Evolutionary conservation across 805 yeast genomes (phyloP), one percentile per base, ranked within the genome.

Genomic region (Kockiozyma suomiensis): DNA sequence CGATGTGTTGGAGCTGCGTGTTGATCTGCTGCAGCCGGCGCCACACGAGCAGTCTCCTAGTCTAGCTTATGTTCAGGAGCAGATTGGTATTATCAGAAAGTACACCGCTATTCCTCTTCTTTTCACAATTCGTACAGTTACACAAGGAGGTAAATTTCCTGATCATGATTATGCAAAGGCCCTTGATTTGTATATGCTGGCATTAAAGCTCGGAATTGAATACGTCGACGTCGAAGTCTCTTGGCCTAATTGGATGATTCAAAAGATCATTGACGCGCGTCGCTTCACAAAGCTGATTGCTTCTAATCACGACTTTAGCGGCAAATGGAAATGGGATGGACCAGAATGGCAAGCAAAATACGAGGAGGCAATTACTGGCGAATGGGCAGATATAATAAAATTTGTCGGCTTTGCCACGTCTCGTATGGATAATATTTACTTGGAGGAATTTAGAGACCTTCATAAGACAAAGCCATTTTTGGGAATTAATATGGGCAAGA

Each of bases 111-210:
- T 90, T 54, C 97, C 98, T 41, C 85, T 92, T 45, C 81, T 93
- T 54, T 89, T 83, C 76, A 90, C 97, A 1, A 76, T 91, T 2
- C 83, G 96, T 72, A 88, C 96, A 0, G 70, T 76, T 65, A 76
- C 85, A 2, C 97, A 91, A 75, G 97, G 97, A 50, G 97, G 97
- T 25, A 72, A 77, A 45, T 88, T 90, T 75, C 87, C 88, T 0
- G 90, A 88, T 69, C 76, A 76, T 7, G 83, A 82, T 13, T 68
- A 70, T 28, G 79, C 73, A 3, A 69, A 74, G 21, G 80, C 89
- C 58, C 80, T 78, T 61, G 71, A 74, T 15, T 79, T 91, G 59
- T 78, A 83, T 54, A 69, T 73, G 38, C 75, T 87, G 58, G 97
- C 91, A 1, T 79, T 87, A 71, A 87, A 84, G 72, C 75, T 87